A percentile compares a stretch with the other conserved stretches of the same genome.
These are phyloP conservation scores for Psilocybe cyanescens DNA, from an alignment of 768 basidiomycete species.

Conservation along the genomic window DNA sequence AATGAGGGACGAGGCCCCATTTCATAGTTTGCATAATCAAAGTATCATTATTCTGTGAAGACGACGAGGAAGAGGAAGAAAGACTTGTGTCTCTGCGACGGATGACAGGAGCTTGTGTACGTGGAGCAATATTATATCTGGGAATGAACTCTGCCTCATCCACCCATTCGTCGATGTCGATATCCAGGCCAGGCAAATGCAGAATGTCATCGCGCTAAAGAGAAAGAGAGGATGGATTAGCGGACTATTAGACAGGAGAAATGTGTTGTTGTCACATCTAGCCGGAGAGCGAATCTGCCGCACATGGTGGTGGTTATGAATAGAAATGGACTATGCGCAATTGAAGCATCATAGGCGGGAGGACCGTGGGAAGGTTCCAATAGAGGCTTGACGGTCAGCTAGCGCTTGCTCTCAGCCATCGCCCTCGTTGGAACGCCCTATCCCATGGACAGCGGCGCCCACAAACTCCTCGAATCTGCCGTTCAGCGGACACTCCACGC, in stretches of 20 bases:
- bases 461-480: conserved; percentile 68
- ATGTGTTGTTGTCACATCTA: conserved; percentile 38
- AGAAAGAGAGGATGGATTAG: conserved; percentile 4
- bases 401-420: conserved; percentile 7
- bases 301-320: conserved; percentile 51
- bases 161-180: conserved; percentile 62
- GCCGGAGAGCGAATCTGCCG: conserved; percentile 62
- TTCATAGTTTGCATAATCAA: conserved; percentile 81
- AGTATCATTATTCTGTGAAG: conserved; percentile 15
- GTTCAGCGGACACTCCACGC: conserved; percentile 76
- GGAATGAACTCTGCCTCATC: conserved; percentile 61
- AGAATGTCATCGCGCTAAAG: conserved; percentile 46
- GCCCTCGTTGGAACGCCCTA: conserved; percentile 18
- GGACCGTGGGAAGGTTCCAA: conserved; percentile 26
- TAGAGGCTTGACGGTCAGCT: not conserved
- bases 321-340: not conserved
- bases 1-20: conserved; percentile 91
- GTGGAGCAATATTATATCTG: conserved; percentile 86
- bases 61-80: conserved; percentile 17
- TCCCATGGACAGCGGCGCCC: conserved; percentile 37
- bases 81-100: conserved; percentile 39
- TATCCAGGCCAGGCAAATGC: conserved; percentile 43
- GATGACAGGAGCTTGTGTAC: conserved; percentile 77
- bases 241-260: not conserved
- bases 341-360: conserved; percentile 2